phyloP scores from a whole-genome alignment of 371 early-diverging fungal species.

The Lichtheimia hyalospora region DNA sequence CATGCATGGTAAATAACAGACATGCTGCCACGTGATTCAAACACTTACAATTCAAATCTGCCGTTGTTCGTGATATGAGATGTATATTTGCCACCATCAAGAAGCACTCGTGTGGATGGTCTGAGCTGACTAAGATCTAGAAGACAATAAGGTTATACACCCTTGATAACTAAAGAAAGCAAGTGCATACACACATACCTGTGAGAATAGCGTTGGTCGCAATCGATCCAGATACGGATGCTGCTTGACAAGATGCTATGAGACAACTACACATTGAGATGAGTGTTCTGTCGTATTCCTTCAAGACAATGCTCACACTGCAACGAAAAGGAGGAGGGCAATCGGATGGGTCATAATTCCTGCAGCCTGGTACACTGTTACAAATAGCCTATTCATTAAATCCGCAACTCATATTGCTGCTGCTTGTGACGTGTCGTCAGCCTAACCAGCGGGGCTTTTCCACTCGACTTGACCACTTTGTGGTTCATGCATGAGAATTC shows the following conservation, averaged over 20 bases:
- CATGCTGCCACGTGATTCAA: background rate
- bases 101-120: slow-evolving; percentile 20
- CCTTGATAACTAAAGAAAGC: background rate
- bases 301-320: background rate
- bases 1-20: background rate
- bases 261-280: slow-evolving; percentile 1
- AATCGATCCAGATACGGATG: slow-evolving; percentile 9
- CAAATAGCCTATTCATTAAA: too few species aligned
- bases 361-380: too few species aligned
- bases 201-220: slow-evolving; percentile 17
- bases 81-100: slow-evolving; percentile 25
- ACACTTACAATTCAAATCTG: slow-evolving; percentile 24
- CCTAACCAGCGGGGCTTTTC: too few species aligned
- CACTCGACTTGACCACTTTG: too few species aligned
- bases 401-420: too few species aligned
- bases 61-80: slow-evolving; percentile 21
- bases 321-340: background rate
- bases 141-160: background rate
- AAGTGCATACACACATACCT: slow-evolving; percentile 5
- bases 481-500: too few species aligned
- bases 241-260: background rate
- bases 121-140: slow-evolving; percentile 12
- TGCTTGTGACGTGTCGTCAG: too few species aligned
- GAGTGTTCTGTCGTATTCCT: background rate
- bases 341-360: too few species aligned